These are phyloP conservation scores for Priceomyces carsonii DNA, from an alignment of 805 yeast genomes.

Conservation along the genomic window DNA sequence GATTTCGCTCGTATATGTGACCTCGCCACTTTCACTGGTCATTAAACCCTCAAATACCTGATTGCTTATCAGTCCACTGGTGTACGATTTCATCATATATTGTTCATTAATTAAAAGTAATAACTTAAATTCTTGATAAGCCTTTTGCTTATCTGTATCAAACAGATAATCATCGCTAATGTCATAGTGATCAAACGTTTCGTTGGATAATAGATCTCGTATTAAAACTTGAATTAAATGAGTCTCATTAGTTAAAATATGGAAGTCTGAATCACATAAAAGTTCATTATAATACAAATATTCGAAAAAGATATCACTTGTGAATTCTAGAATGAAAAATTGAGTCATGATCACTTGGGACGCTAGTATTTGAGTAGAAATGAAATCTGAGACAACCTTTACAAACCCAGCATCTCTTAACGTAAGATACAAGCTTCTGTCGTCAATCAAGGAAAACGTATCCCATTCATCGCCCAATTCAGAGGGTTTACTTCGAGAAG, in stretches of 20 bases:
- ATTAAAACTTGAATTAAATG: slow-evolving; percentile 30
- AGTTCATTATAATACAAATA: slow-evolving; percentile 37
- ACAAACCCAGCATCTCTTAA: slow-evolving; percentile 28
- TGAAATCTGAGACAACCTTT: slow-evolving; percentile 28
- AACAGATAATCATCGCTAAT: slow-evolving; percentile 39
- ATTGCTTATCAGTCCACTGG: slow-evolving; percentile 36
- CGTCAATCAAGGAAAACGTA: slow-evolving; percentile 10
- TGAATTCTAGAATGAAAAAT: slow-evolving; percentile 35
- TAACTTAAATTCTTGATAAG: slow-evolving; percentile 66
- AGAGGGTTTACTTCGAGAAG: slow-evolving; percentile 1
- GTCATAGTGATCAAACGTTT: slow-evolving; percentile 35
- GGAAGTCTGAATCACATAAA: slow-evolving; percentile 35
- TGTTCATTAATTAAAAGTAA: slow-evolving; percentile 83
- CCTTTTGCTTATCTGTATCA: slow-evolving; percentile 54
- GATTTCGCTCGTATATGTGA: slow-evolving; percentile 31
- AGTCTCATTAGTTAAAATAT: slow-evolving; percentile 24
- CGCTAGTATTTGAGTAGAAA: slow-evolving; percentile 24
- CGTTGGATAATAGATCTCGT: slow-evolving; percentile 30
- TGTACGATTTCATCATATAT: slow-evolving; percentile 63
- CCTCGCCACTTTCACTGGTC: slow-evolving; percentile 25
- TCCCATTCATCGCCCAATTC: not conserved
- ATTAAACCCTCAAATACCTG: slow-evolving; percentile 56
- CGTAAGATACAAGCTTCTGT: slow-evolving; percentile 17
- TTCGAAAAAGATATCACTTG: slow-evolving; percentile 43
- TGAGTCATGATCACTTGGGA: slow-evolving; percentile 20